Conservation (phyloP, 2,329 filamentous ascomycete genomes). For the Penicillium sp. region DNA sequence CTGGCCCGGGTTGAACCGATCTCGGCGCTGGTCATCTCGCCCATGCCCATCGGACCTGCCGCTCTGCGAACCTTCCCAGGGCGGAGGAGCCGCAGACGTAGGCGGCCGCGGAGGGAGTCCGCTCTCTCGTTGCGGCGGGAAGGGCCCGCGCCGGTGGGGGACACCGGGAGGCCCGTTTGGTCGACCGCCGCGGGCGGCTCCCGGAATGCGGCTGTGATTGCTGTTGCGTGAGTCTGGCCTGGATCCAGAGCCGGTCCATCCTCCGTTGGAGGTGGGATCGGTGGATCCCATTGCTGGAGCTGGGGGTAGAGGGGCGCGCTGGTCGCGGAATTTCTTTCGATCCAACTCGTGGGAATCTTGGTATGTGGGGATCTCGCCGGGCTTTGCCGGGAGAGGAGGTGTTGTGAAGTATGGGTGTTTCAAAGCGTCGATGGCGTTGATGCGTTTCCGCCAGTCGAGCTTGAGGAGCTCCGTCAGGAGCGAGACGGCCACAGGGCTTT, state of each 20-base stretch:
- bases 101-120: conserved; percentile 43
- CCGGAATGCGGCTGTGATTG: conserved; percentile 35
- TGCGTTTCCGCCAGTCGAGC: conserved; percentile 83
- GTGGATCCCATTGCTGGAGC: conserved; percentile 91
- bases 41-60: conserved; percentile 31
- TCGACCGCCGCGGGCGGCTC: conserved; percentile 33
- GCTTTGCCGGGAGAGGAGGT: conserved; percentile 73
- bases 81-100: conserved; percentile 27
- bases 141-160: conserved; percentile 30
- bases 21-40: conserved; percentile 33
- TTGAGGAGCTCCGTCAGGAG: conserved; percentile 79
- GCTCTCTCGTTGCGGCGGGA: conserved; percentile 32
- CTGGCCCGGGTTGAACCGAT: conserved; percentile 28
- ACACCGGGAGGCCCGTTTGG: conserved; percentile 27
- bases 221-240: conserved; percentile 33
- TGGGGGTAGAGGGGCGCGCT: conserved; percentile 80
- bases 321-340: conserved; percentile 82
- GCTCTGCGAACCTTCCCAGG: conserved; percentile 29
- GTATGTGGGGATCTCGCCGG: conserved; percentile 85
- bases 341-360: conserved; percentile 98
- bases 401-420: conserved; percentile 89
- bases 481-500: conserved; percentile 71
- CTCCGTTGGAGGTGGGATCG: conserved; percentile 66
- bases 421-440: conserved; percentile 92
- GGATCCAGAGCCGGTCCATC: conserved; percentile 48